Evolutionary conservation across 2,329 filamentous ascomycete genomes (phyloP).

Genomic region (Arthrinium phaeospermum): DNA sequence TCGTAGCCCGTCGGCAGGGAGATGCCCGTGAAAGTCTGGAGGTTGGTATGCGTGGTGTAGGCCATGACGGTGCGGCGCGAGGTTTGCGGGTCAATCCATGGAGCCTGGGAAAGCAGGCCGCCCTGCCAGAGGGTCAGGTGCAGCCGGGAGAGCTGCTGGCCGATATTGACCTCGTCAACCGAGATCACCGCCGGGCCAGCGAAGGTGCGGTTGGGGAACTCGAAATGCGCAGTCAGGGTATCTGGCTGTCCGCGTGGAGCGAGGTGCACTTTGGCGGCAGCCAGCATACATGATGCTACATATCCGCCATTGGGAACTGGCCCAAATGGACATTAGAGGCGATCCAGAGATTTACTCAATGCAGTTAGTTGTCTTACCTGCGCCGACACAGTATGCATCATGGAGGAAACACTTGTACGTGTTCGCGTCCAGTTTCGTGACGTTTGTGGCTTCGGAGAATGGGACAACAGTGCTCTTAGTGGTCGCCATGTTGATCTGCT

Average conservation of each 20-base stretch:
- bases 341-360: no score
- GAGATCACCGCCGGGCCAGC: constrained; percentile 29
- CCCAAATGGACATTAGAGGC: background rate
- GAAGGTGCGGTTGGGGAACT: constrained; percentile 28
- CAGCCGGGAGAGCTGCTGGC: constrained; percentile 30
- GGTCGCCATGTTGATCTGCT: no score
- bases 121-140: constrained; percentile 34
- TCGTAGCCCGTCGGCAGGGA: constrained; percentile 27
- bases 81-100: constrained; percentile 24
- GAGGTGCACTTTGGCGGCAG: constrained; percentile 29
- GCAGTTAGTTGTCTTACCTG: constrained; percentile 26
- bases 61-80: constrained; percentile 26
- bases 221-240: constrained; percentile 29
- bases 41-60: constrained; percentile 26
- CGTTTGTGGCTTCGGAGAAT: constrained; percentile 29
- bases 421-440: constrained; percentile 32
- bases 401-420: constrained; percentile 33
- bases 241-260: constrained; percentile 25
- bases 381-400: constrained; percentile 31
- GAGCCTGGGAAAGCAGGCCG: constrained; percentile 23
- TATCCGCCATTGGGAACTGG: constrained; percentile 38
- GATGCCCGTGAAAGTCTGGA: constrained; percentile 23
- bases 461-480: constrained; percentile 23
- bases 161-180: constrained; percentile 34
- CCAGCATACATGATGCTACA: constrained; percentile 31